Conservation (phyloP, 2,329 filamentous ascomycete genomes). For the Penicillium sp. region DNA sequence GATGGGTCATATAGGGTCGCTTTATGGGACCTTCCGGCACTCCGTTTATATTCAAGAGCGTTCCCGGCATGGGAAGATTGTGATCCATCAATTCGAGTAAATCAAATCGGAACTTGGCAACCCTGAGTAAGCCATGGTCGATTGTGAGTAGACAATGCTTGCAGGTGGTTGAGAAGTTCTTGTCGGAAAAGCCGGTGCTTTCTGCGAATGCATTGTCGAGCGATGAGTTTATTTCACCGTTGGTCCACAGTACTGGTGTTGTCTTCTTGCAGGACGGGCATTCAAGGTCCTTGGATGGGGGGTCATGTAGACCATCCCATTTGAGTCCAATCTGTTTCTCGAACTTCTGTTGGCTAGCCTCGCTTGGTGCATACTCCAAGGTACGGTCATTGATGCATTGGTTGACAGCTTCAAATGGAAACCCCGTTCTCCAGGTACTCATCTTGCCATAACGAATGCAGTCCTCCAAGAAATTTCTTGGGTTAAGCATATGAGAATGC, state of each 20-base stretch:
- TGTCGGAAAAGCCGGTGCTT: constrained; percentile 33
- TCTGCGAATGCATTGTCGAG: constrained; percentile 21
- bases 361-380: constrained; percentile 16
- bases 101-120: constrained; percentile 62
- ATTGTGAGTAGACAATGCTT: constrained; percentile 50
- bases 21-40: constrained; percentile 35
- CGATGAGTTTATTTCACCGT: constrained; percentile 23
- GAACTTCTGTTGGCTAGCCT: constrained; percentile 16
- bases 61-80: constrained; percentile 63
- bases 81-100: constrained; percentile 47
- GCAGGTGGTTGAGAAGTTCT: constrained; percentile 53
- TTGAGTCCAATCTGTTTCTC: constrained; percentile 29
- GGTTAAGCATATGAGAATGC: constrained; percentile 26
- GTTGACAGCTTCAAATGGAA: constrained; percentile 21
- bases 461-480: constrained; percentile 22
- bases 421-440: constrained; percentile 23
- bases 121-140: constrained; percentile 59
- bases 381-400: constrained; percentile 17
- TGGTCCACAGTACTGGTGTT: constrained; percentile 59
- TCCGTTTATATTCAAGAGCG: constrained; percentile 59
- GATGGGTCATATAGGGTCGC: not conserved
- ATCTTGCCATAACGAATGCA: constrained; percentile 25
- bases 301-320: constrained; percentile 62
- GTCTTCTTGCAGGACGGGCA: constrained; percentile 55
- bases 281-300: constrained; percentile 46